Evolutionary conservation across 1,284 basidiomycete species (phyloP).

Genomic region (Stereum hirsutum): DNA sequence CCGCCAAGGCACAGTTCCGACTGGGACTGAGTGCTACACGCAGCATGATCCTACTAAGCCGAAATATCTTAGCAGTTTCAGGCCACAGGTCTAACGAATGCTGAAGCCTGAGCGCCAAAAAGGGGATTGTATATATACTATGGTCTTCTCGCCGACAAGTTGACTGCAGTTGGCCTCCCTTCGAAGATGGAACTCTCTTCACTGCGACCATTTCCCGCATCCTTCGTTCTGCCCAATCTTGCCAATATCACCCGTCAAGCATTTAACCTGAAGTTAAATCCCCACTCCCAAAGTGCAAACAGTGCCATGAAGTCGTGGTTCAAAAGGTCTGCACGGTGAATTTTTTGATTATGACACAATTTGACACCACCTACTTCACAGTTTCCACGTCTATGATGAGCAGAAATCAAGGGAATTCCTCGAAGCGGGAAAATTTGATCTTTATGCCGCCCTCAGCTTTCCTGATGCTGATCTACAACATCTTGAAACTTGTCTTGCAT

Average conservation of each 20-base stretch:
- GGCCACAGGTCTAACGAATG: too few relatives aligned
- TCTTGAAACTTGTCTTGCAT: conserved; percentile 32
- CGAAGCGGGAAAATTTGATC: conserved; percentile 27
- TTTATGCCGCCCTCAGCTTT: conserved; percentile 32
- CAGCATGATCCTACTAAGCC: too few relatives aligned
- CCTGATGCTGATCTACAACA: conserved; percentile 34
- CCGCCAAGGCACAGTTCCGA: too few relatives aligned
- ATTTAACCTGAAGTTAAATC: background rate
- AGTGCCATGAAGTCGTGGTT: background rate
- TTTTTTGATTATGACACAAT: background rate
- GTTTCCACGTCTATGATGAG: background rate
- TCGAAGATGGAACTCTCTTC: too few relatives aligned
- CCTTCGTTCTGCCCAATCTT: too few relatives aligned
- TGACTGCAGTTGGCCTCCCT: too few relatives aligned
- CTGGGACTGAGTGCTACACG: too few relatives aligned
- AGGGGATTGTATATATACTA: too few relatives aligned
- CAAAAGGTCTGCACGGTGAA: background rate
- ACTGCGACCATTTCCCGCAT: too few relatives aligned
- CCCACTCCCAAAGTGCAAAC: background rate
- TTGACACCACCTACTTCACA: background rate
- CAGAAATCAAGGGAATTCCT: background rate
- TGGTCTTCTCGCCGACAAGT: too few relatives aligned
- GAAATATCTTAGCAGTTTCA: too few relatives aligned
- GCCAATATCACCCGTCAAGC: background rate
- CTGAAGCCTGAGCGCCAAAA: too few relatives aligned